A percentile compares a stretch with the other conserved stretches of the same genome.
Conservation (phyloP, 1,284 basidiomycete genomes). For the Cryptococcus sp. region DNA sequence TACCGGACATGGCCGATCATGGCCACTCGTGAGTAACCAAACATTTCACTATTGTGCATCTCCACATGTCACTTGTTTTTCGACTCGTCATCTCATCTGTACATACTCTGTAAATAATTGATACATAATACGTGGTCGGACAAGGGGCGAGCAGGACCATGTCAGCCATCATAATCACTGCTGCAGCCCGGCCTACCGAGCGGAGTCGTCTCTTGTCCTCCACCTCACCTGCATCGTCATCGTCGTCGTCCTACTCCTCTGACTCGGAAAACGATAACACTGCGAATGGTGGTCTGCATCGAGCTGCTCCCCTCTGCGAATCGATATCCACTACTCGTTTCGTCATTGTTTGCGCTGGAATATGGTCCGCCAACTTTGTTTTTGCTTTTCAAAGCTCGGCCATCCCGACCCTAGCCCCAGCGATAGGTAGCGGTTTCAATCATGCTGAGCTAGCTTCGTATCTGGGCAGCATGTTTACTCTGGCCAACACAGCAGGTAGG, state of each 20-base stretch:
- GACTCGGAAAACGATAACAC: not conserved
- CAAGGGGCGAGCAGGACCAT: not conserved
- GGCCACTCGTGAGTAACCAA: no score
- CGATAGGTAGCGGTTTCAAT: slow-evolving; percentile 35
- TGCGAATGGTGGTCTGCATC: slow-evolving; percentile 1
- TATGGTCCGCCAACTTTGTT: slow-evolving; percentile 48
- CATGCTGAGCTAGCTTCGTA: slow-evolving; percentile 51
- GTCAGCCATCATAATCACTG: slow-evolving; percentile 4
- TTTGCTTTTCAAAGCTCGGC: slow-evolving; percentile 51
- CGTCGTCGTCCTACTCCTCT: not conserved
- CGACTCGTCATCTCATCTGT: no score
- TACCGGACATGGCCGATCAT: no score
- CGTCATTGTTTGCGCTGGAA: slow-evolving; percentile 26
- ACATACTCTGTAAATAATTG: no score
- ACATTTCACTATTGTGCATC: no score
- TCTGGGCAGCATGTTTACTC: slow-evolving; percentile 46
- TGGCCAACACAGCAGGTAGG: slow-evolving; percentile 47
- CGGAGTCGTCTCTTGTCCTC: not conserved
- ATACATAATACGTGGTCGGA: no score
- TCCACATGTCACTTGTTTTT: no score
- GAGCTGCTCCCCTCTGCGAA: slow-evolving; percentile 27
- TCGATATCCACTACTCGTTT: slow-evolving; percentile 29
- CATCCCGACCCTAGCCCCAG: slow-evolving; percentile 49
- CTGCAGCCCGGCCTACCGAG: not conserved
- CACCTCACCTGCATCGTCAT: not conserved